Base-by-base conservation (phyloP, 208 protist species). In the Crithidia brevicula region DNA sequence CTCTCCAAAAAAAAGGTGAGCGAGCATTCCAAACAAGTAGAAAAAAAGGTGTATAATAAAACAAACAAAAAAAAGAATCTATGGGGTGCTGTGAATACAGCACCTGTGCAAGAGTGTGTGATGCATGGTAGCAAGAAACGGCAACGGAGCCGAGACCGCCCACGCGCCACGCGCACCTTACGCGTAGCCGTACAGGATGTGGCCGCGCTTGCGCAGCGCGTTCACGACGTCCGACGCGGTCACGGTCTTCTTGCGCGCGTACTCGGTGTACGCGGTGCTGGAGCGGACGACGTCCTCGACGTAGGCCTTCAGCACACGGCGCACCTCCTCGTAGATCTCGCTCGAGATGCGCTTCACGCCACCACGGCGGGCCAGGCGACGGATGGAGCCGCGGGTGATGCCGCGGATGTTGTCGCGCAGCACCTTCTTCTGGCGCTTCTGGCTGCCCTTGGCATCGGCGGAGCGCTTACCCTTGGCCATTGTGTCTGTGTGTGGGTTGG, bases 131-230 rank as follows among this genome's bases (percentile, higher is more conserved):
- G n/a, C n/a, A n/a, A n/a, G n/a, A n/a, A n/a, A n/a, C n/a, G n/a
- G n/a, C n/a, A n/a, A n/a, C n/a, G n/a, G n/a, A n/a, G n/a, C n/a
- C n/a, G n/a, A n/a, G 36, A 1, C 10, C 0, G 36, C 36, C 8
- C 1, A 40, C 36, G 36, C 36, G 36, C 15, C 36, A 16, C 36
- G 16, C 6, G 9, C 23, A 36, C 50, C 38, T 45, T 79, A 84
- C 56, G 84, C 90, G 73, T 94, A 97, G 68, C 92, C 91, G 77
- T 97, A 97, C n/a, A 97, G 74, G 49, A 92, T 95, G 67, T 91
- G 76, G 58, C 92, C 92, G 57, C 82, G 83, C 76, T 92, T 90
- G 80, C 93, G 93, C 40, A 97, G 84, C 38, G 92, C 88, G 61
- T 93, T 92, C 65, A 96, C 89, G 46, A 97, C 87, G 67, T 96